Evolutionary conservation across 345 rosid genomes (phyloP).

Genomic region (Salix brachista): DNA sequence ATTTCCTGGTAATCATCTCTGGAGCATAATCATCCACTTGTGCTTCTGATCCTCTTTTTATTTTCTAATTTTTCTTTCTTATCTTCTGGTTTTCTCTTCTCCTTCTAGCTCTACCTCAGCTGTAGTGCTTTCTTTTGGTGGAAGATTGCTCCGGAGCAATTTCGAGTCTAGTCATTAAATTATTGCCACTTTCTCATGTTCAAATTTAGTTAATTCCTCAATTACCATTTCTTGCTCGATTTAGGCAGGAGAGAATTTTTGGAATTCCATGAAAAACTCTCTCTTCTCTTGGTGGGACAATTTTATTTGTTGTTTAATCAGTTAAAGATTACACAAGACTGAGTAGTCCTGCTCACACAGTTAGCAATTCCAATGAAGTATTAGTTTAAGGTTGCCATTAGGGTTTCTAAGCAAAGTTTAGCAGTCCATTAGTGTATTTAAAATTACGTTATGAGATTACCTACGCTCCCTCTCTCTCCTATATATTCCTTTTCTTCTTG

Average conservation of each 20-base stretch:
- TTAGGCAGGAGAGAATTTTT: conserved; percentile 31
- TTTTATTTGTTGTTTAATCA: neutral
- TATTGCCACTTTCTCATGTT: neutral
- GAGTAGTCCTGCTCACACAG: conserved; percentile 19
- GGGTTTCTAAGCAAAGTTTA: conserved; percentile 22
- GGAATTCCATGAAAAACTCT: conserved; percentile 31
- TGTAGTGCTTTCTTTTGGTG: neutral
- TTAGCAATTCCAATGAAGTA: conserved; percentile 9
- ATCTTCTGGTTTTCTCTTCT: neutral
- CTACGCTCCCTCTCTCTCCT: conserved; percentile 2
- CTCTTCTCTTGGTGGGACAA: neutral
- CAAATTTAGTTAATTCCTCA: neutral
- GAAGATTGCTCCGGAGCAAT: neutral
- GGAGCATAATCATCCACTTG: neutral
- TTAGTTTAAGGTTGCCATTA: conserved; percentile 5
- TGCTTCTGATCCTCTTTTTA: neutral
- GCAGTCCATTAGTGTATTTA: neutral
- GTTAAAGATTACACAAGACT: neutral
- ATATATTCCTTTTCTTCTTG: neutral
- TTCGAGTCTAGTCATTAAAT: neutral
- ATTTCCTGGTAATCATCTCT: conserved; percentile 68
- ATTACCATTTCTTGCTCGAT: conserved; percentile 13
- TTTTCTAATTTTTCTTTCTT: neutral
- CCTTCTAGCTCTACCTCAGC: neutral
- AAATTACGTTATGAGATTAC: neutral